Base-by-base conservation (phyloP, 106 monocot genomes). In the Iris macrosiphon region DNA sequence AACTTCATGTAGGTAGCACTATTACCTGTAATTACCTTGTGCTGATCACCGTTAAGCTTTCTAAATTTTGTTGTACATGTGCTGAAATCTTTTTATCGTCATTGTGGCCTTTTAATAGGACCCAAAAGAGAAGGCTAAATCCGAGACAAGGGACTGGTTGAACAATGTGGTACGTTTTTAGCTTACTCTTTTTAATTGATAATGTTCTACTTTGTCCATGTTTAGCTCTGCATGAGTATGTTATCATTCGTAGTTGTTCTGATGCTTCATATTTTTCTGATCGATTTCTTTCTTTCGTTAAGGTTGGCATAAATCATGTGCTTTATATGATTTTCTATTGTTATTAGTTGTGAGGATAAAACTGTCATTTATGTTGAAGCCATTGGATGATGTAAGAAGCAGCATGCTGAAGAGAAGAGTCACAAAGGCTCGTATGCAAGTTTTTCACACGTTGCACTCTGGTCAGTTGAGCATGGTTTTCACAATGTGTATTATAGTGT, bases 141-240 rank as follows among this genome's bases (percentile, higher is more conserved):
- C 96, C 39, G 96, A 96, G 65, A 86, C 96, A 60, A 82, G 96
- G 50, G 96, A 96, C 67, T 96, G 96, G 96, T 47, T 96, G 43
- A 96, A 96, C 67, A 96, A 74, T 72, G 63, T 79, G 73, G 95
- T 95, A 82, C 55, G 73, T 48, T 16, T 42, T 20, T 5, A 27
- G 11, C 47, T 38, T 22, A 13, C n/a, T 52, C 26, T 27, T 5
- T 26, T 23, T 48, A 6, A 35, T 51, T 53, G 18, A 30, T 8
- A 16, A 52, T 31, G 1, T 53, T 53, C 2, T 53, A 18, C 4
- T 33, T n/a, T n/a, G n/a, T n/a, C n/a, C n/a, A n/a, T n/a, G n/a
- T n/a, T n/a, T n/a, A n/a, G n/a, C n/a, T n/a, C n/a, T n/a, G n/a
- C n/a, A n/a, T n/a, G n/a, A n/a, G n/a, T n/a, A n/a, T n/a, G n/a